Conservation (phyloP, 2,329 filamentous ascomycete genomes). For the Keithomyces neogunnii region DNA sequence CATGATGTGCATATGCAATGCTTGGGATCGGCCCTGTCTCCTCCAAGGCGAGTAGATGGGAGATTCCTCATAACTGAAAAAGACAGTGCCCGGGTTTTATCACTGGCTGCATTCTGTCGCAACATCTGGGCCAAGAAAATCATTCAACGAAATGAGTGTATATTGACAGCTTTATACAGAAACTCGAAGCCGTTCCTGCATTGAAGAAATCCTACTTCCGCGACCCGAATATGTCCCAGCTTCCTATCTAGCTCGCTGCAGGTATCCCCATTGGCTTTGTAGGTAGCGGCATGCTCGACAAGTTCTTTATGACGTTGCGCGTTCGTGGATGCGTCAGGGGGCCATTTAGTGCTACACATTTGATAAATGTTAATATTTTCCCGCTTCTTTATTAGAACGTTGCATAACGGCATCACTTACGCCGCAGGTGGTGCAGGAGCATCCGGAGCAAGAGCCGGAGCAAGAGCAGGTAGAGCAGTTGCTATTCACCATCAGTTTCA, state of each 20-base stretch:
- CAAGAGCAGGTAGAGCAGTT: conserved; percentile 14
- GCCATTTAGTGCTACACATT: background rate
- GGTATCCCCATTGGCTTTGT: background rate
- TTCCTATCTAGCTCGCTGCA: background rate
- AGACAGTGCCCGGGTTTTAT: too few relatives aligned
- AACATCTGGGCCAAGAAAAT: too few relatives aligned
- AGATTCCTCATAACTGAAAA: too few relatives aligned
- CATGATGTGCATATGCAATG: too few relatives aligned
- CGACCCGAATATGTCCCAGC: background rate
- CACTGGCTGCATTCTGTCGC: too few relatives aligned
- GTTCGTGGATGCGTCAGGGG: background rate
- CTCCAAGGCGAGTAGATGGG: too few relatives aligned
- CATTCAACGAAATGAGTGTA: background rate
- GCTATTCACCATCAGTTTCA: conserved; percentile 6
- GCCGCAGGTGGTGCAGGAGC: conserved; percentile 16
- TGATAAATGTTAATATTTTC: background rate
- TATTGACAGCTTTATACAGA: background rate
- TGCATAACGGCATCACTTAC: conserved; percentile 5
- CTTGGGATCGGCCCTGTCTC: too few relatives aligned
- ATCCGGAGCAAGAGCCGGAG: conserved; percentile 14
- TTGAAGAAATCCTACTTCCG: background rate
- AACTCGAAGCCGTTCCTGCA: too few relatives aligned
- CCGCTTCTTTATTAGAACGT: background rate
- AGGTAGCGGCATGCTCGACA: background rate
- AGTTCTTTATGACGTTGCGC: background rate